phyloP scores from a whole-genome alignment of 2,329 filamentous ascomycete species.

The Pseudogymnoascus sp. region DNA sequence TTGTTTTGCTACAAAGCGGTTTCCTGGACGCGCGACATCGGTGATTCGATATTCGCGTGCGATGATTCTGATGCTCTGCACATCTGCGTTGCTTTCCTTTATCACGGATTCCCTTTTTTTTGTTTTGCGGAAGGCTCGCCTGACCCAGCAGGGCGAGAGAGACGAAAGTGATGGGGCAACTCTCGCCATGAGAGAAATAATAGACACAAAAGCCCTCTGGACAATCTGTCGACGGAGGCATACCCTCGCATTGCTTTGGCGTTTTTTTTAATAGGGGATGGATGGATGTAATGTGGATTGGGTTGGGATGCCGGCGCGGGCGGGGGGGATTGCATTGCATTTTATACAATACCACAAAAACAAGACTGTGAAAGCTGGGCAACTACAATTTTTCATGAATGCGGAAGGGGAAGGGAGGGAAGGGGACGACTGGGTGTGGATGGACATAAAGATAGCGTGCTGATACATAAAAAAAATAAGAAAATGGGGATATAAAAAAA shows the following conservation, averaged over 20 bases:
- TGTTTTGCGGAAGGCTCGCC: background rate
- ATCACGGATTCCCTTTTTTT: background rate
- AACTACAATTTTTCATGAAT: background rate
- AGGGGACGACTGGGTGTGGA: background rate
- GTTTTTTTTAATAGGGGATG: background rate
- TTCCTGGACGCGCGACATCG: background rate
- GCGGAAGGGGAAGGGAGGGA: background rate
- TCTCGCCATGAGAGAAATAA: background rate
- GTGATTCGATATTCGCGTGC: constrained; percentile 7
- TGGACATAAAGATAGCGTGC: background rate
- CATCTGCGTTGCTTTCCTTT: background rate
- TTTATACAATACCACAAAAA: constrained; percentile 8
- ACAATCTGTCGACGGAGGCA: background rate
- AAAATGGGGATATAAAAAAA: no score
- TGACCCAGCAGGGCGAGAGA: background rate
- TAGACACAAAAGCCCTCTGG: background rate
- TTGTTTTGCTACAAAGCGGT: background rate
- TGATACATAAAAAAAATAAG: no score
- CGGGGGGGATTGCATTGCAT: background rate
- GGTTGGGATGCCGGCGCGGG: background rate
- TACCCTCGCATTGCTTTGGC: background rate
- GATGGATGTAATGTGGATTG: background rate
- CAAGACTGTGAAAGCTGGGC: background rate
- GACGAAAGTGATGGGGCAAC: no score
- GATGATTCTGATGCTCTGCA: background rate